Evolutionary conservation across 2,329 filamentous ascomycete species (phyloP), one percentile per base, ranked within the genome.

Genomic region (Ceratocystis ficicola): DNA sequence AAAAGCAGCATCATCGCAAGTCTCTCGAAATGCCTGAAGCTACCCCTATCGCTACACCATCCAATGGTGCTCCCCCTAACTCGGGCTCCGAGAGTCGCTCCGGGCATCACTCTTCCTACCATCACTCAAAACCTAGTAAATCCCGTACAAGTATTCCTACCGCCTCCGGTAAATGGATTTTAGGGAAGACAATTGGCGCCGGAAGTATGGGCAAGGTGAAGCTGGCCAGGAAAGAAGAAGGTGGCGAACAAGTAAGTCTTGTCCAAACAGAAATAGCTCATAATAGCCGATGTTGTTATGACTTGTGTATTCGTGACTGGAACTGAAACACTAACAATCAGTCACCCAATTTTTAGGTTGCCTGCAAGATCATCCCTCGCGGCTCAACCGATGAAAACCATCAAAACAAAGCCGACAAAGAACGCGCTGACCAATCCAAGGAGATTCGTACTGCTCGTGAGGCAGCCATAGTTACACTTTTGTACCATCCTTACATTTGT

Each of bases 191-290:
- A 2, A 94, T 99, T 72, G 94, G 94, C 68, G 91, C 92, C 64
- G 94, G 94, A 63, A 97, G 93, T 75, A 99, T 99, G 94, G 94
- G 94, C 70, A 97, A 97, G 76, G 94, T 99, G 69, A 97, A 97
- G 78, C 80, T 99, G 70, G 94, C 94, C 28, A 89, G 89, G 72
- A 95, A 95, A 76, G 83, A 88, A 70, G 92, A 95, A 72, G 89
- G 89, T 22, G 89, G 88, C 71, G 94, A 97, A 79, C 89, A 96
- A 85, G 90, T 92, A 77, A 72, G 81, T 57, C 28, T 12, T 41
- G 3, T 41, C 36, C 36, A 41, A 15, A 15, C 10, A 41, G 36
- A 50, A 36, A 25, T 61, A 30, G 8, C 52, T 44, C 32, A 52
- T 60, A 41, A 52, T 28, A 50, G 1, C 2, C 20, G 8, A 12